Base-by-base conservation (phyloP, 345 rosid genomes). In the Trapa bicornis region DNA sequence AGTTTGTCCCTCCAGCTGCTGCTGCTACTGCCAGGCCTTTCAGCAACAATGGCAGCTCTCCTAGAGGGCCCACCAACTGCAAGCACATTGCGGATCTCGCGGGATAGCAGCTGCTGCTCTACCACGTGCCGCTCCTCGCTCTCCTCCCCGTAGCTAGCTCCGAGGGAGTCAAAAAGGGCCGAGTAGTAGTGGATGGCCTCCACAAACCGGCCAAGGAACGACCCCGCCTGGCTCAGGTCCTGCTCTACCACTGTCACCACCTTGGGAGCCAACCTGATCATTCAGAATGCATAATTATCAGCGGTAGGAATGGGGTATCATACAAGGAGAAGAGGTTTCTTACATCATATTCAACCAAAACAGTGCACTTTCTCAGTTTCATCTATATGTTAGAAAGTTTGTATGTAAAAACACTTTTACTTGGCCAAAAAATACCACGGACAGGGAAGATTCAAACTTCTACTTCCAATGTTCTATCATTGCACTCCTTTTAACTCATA, bases 151-250 rank as follows among this genome's bases (percentile, higher is more conserved):
- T 89, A 87, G 80, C 97, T 89, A 0, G 99, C 97, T n/a, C 99
- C 99, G 0, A 94, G 74, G 0, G 99, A 94, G 61, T 94, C 99
- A 35, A 94, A 94, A 57, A 94, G 68, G 0, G 99, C 99, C 0
- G 99, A 94, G 79, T 94, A 94, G 80, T 94, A 94, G 78, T 94
- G 99, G 69, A 94, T 89, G 3, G 99, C 99, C 73, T 94, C 99
- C 72, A 94, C 99, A 47, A 94, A 94, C 73, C 96, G 79, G 9
- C 96, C 99, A 53, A 94, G 71, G 81, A 94, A 94, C 2, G 97
- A 84, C 12, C 99, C 99, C 0, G 89, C 92, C 5, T 87, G 96
- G 76, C 96, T 94, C 72, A 94, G 69, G 76, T 94, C 99, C 77
- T 94, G 99, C 64, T 94, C 99, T 70, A 94, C 99, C 60, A 94